Evolutionary conservation across 2,329 filamentous ascomycete species (phyloP).

Genomic region (Colletotrichum sp.): DNA sequence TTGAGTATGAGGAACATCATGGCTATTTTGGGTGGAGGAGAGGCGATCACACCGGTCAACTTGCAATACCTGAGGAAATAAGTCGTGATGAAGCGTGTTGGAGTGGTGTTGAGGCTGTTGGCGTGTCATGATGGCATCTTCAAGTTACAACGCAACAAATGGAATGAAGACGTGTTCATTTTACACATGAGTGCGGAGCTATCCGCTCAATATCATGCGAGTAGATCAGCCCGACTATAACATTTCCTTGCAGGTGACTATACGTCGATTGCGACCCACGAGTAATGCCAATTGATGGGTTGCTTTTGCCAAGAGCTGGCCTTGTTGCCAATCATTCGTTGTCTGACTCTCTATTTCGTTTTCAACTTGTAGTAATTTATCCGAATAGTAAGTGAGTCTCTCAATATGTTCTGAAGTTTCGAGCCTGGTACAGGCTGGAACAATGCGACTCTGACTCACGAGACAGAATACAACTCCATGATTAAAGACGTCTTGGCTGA

Average conservation of each 20-base stretch:
- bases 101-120: background rate
- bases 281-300: too few relatives aligned
- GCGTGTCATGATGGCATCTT: background rate
- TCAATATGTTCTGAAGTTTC: background rate
- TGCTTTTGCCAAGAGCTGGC: too few relatives aligned
- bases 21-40: constrained; percentile 56
- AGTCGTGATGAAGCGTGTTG: background rate
- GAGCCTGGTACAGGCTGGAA: background rate
- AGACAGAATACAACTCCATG: background rate
- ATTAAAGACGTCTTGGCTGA: background rate
- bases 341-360: background rate
- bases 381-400: background rate
- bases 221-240: too few relatives aligned
- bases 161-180: too few relatives aligned
- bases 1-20: constrained; percentile 71
- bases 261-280: too few relatives aligned
- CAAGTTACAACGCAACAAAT: too few relatives aligned
- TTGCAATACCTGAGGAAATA: constrained; percentile 50
- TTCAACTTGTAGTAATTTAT: rapidly evolving
- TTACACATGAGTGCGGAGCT: too few relatives aligned
- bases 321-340: too few relatives aligned
- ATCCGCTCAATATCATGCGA: too few relatives aligned
- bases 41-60: constrained; percentile 68
- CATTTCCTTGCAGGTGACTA: too few relatives aligned
- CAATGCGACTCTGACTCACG: background rate